Conservation (phyloP, 2,329 filamentous ascomycete species). For the Talaromyces sp. region DNA sequence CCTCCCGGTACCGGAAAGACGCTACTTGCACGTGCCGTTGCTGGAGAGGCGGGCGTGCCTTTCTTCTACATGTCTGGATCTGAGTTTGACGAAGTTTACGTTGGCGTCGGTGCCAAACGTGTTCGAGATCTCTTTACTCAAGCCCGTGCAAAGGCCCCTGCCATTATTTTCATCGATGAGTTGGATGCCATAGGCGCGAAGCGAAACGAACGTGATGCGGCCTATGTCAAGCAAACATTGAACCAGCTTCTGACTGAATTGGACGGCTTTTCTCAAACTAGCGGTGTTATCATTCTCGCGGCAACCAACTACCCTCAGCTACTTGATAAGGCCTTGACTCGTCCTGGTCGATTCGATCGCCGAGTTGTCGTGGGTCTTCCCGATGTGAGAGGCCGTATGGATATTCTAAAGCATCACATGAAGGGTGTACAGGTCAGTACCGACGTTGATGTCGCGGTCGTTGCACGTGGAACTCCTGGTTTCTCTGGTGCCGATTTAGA, state of each 20-base stretch:
- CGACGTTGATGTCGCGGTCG: constrained; percentile 75
- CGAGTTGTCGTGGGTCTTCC: constrained; percentile 84
- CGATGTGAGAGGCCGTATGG: constrained; percentile 86
- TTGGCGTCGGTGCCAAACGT: constrained; percentile 92
- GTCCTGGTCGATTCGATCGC: constrained; percentile 92
- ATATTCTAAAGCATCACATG: constrained; percentile 89
- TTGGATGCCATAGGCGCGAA: constrained; percentile 91
- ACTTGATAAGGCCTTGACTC: constrained; percentile 88
- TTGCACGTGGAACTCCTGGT: constrained; percentile 83
- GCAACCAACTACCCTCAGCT: constrained; percentile 95
- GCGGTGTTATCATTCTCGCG: constrained; percentile 89
- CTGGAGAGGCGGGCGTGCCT: constrained; percentile 91
- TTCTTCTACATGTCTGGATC: constrained; percentile 99
- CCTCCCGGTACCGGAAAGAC: constrained; percentile 98
- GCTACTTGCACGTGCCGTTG: constrained; percentile 87
- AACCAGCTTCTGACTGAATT: constrained; percentile 96
- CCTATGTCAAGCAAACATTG: constrained; percentile 93
- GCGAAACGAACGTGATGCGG: constrained; percentile 84
- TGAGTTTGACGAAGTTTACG: constrained; percentile 97
- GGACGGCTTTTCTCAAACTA: constrained; percentile 93
- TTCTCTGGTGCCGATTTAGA: constrained; percentile 94
- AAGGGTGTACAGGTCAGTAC: constrained; percentile 77
- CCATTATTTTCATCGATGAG: constrained; percentile 95
- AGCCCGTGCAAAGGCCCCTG: constrained; percentile 77
- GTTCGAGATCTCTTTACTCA: constrained; percentile 86